These are phyloP conservation scores for Phytophthora hibernalis DNA, from an alignment of 352 stramenopile genomes.

Conservation along the genomic window DNA sequence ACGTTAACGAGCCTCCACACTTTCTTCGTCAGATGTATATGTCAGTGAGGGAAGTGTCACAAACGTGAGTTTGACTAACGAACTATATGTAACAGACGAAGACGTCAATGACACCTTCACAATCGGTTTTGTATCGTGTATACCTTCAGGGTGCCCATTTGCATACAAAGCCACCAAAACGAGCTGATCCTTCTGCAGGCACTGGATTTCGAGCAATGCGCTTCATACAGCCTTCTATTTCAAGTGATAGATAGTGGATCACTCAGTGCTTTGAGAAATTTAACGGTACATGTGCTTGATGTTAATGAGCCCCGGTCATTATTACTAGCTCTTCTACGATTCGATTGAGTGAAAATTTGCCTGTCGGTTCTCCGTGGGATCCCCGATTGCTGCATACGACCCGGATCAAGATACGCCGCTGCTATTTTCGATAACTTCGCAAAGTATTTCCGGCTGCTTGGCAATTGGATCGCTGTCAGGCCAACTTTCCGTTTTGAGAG, in stretches of 20 bases:
- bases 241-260: conserved; percentile 39
- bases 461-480: conserved; percentile 43
- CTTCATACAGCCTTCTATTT: conserved; percentile 30
- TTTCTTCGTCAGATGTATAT: conserved; percentile 18
- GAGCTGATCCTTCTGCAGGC: conserved; percentile 5
- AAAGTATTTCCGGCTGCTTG: conserved; percentile 48
- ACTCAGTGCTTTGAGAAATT: conserved; percentile 29
- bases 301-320: conserved; percentile 59
- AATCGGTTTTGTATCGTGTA: conserved; percentile 18
- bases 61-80: conserved; percentile 17
- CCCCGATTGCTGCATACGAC: conserved; percentile 27
- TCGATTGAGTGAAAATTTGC: conserved; percentile 44
- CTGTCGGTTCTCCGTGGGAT: conserved; percentile 26
- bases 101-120: conserved; percentile 14
- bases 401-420: conserved; percentile 25
- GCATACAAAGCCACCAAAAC: background rate
- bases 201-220: conserved; percentile 35
- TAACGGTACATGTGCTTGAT: conserved; percentile 52
- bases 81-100: conserved; percentile 18
- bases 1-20: conserved; percentile 34
- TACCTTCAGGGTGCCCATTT: conserved; percentile 20
- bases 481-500: conserved; percentile 45
- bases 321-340: conserved; percentile 24
- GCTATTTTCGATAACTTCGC: conserved; percentile 36
- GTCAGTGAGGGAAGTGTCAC: conserved; percentile 14